These are phyloP conservation scores for Meira nashicola DNA, from an alignment of 1,284 basidiomycete species.

Conservation along the genomic window DNA sequence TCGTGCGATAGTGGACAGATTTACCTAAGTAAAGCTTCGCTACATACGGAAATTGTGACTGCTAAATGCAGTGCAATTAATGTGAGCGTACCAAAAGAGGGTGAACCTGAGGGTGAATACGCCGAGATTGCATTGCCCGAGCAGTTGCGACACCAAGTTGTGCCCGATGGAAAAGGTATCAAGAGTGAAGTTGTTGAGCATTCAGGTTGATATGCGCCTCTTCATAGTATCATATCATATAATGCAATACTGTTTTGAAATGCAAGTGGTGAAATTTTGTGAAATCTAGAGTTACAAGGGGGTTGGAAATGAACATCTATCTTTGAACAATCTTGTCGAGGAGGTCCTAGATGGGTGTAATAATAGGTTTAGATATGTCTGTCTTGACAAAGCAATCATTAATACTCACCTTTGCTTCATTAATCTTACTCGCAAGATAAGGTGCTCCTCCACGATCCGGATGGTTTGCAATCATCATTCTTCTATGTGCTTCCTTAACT, in stretches of 20 bases:
- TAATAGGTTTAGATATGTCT: no score
- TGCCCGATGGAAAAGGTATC: slow-evolving; percentile 58
- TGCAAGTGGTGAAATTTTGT: slow-evolving; percentile 4
- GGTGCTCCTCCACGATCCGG: slow-evolving; percentile 93
- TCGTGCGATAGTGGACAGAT: slow-evolving; percentile 91
- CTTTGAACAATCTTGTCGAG: slow-evolving; percentile 13
- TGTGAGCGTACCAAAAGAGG: slow-evolving; percentile 78
- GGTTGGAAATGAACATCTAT: neutral
- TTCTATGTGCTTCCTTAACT: slow-evolving; percentile 52
- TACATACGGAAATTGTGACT: slow-evolving; percentile 81
- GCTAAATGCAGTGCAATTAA: slow-evolving; percentile 94
- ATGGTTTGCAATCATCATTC: slow-evolving; percentile 65
- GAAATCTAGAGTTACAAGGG: neutral
- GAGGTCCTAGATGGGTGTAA: slow-evolving; percentile 5
- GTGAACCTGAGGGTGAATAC: slow-evolving; percentile 85
- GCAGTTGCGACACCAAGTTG: slow-evolving; percentile 82
- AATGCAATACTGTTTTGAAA: neutral
- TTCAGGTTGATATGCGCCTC: slow-evolving; percentile 20
- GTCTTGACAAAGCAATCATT: neutral
- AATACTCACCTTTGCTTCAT: slow-evolving; percentile 46
- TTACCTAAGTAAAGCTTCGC: slow-evolving; percentile 78
- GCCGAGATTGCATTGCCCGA: slow-evolving; percentile 88
- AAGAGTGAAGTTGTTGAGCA: slow-evolving; percentile 48
- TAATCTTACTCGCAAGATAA: slow-evolving; percentile 78
- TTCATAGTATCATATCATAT: neutral